phyloP scores from a whole-genome alignment of 2,329 filamentous ascomycete species.

The Chaetomiaceae sp. region DNA sequence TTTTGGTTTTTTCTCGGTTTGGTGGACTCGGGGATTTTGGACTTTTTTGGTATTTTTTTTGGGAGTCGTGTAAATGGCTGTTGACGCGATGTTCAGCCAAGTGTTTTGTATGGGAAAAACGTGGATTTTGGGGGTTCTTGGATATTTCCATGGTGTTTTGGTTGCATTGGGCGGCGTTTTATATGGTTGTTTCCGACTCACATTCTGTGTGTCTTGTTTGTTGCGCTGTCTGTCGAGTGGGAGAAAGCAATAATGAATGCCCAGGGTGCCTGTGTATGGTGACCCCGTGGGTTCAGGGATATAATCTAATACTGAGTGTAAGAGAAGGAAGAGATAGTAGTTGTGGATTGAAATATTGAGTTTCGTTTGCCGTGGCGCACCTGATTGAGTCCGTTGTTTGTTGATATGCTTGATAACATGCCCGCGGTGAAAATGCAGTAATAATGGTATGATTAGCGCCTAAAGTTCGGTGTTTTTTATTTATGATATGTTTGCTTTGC shows the following conservation, averaged over 20 bases:
- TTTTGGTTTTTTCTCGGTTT: conserved; percentile 23
- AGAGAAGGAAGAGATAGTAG: neutral
- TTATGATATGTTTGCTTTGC: too few relatives aligned
- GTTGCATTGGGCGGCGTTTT: conserved; percentile 25
- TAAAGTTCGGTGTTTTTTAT: too few relatives aligned
- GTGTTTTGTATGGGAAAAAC: conserved; percentile 11
- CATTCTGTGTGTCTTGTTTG: neutral
- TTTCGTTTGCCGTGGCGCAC: neutral
- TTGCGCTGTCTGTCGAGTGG: neutral
- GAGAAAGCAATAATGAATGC: neutral
- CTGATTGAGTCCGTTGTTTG: too few relatives aligned
- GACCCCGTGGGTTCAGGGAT: neutral
- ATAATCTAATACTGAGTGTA: neutral
- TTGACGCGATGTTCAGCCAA: conserved; percentile 6
- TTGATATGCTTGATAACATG: too few relatives aligned
- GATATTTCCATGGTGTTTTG: conserved; percentile 4
- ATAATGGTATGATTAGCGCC: too few relatives aligned
- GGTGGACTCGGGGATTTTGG: neutral
- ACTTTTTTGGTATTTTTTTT: neutral
- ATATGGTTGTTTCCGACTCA: neutral
- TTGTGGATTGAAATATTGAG: neutral
- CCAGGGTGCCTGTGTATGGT: neutral
- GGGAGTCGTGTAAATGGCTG: neutral
- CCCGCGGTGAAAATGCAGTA: too few relatives aligned
- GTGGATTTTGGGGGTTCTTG: conserved; percentile 2